Conservation (phyloP, 1,139 yeast genomes). For the Diutina catenulata region DNA sequence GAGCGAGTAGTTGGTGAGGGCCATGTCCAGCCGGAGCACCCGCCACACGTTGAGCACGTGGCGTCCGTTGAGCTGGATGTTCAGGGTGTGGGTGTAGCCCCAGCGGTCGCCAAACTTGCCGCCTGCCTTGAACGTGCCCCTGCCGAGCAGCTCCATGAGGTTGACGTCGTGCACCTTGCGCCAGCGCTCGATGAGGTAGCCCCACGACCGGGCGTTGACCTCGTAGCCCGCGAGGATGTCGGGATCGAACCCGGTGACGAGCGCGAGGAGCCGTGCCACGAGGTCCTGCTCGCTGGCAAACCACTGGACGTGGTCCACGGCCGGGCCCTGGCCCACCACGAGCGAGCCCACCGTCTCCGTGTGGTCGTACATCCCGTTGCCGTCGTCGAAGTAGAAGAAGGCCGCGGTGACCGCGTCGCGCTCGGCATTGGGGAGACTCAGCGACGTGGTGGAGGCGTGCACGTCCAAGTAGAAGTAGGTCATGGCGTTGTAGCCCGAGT, state of each 20-base stretch:
- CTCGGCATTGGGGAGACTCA: constrained; percentile 52
- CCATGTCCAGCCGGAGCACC: constrained; percentile 48
- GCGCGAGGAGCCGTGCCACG: constrained; percentile 35
- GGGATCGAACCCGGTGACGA: constrained; percentile 66
- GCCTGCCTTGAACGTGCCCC: constrained; percentile 36
- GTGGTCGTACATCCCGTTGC: constrained; percentile 15
- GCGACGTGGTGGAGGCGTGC: constrained; percentile 42
- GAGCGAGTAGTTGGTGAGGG: constrained; percentile 55
- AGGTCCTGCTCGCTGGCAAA: constrained; percentile 44
- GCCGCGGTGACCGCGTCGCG: constrained; percentile 46
- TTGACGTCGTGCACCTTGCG: constrained; percentile 35
- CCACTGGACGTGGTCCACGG: constrained; percentile 12
- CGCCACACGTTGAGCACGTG: constrained; percentile 85
- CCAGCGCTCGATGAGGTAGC: constrained; percentile 67
- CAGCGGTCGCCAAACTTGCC: constrained; percentile 60
- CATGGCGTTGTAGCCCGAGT: constrained; percentile 36
- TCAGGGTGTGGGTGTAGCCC: constrained; percentile 76
- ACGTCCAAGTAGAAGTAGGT: constrained; percentile 54
- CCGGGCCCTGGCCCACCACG: background rate
- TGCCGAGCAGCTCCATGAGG: constrained; percentile 28
- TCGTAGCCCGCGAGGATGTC: constrained; percentile 85
- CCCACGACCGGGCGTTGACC: constrained; percentile 77
- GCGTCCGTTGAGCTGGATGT: constrained; percentile 60
- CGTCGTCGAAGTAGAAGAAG: constrained; percentile 50
- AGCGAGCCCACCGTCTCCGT: background rate